A percentile compares a stretch with the other conserved stretches of the same genome.
These are phyloP conservation scores for Aspergillus pseudonomiae DNA, from an alignment of 2,329 filamentous ascomycete species.

Conservation along the genomic window DNA sequence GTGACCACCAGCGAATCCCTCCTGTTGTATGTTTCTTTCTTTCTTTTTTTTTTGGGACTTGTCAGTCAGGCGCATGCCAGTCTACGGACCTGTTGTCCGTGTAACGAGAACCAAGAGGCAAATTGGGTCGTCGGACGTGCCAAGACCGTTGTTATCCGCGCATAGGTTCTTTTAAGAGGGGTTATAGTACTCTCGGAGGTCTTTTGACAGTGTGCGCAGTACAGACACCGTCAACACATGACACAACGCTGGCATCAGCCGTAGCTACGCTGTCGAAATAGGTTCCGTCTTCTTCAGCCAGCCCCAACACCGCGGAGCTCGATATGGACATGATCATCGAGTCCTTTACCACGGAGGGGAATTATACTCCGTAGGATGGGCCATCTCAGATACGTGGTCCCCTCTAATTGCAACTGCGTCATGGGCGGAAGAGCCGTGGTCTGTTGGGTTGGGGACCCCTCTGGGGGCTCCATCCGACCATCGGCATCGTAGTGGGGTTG, in stretches of 20 bases:
- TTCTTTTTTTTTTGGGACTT: too few species aligned
- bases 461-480: not conserved
- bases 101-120: conserved; percentile 53
- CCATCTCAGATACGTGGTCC: conserved; percentile 7
- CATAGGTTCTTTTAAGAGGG: too few species aligned
- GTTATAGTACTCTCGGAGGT: conserved; percentile 14
- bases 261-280: not conserved
- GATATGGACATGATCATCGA: conserved; percentile 49
- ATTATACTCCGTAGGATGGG: conserved; percentile 3
- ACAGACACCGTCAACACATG: too few species aligned
- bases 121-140: conserved; percentile 55
- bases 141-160: conserved; percentile 49
- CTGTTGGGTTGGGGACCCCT: not conserved
- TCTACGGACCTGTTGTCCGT: conserved; percentile 51
- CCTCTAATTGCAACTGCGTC: not conserved
- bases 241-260: not conserved
- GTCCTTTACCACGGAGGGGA: conserved; percentile 37
- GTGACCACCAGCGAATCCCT: too few species aligned
- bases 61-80: conserved; percentile 43
- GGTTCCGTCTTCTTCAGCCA: conserved; percentile 11
- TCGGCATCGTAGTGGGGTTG: not conserved
- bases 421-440: not conserved
- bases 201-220: not conserved
- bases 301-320: conserved; percentile 35
- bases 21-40: too few species aligned